Evolutionary conservation across 257 asterid species (phyloP), one percentile per base, ranked within the genome.

Genomic region (Echites panduratus): DNA sequence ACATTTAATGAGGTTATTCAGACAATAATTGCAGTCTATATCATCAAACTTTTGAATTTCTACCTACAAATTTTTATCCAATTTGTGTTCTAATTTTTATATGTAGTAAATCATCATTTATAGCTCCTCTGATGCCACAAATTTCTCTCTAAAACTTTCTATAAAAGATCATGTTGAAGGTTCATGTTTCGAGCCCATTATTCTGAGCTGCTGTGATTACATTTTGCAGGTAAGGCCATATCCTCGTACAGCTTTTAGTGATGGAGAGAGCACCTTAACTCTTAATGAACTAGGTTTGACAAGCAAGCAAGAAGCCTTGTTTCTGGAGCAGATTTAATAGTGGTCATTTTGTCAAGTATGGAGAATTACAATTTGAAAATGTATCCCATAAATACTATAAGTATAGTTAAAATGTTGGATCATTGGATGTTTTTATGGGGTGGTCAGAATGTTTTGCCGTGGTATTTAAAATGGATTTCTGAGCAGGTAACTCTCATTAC

Each of bases 261-360:
- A 84, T 19, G 96, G 79, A 68, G 99, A 95, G 81, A 79, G 88
- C 47, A 58, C 53, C 70, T 80, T 75, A 22, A 86, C 91, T 61
- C 81, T 95, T 77, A 82, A 71, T 35, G 99, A 95, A 66, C 75
- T 95, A 84, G 99, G 99, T 49, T 82, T 95, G 74, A 90, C 93
- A 71, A 89, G 96, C 95, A 95, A 95, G 72, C 98, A 92, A 81
- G 98, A 95, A 83, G 99, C 97, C 44, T 76, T 95, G 85, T 95
- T 80, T 81, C 89, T 95, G 81, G 99, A 95, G 92, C 78, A 79
- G 73, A 89, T 89, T 75, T 95, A 82, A 77, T 32, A 45, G 75
- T 24, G 73, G 7, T 76, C 43, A 43, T 75, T 54, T 35, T 77
- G 75, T 75, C 4, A n/a, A 83, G 71, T 74, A 73, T 64, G 63